Base-by-base conservation (phyloP, 2,329 filamentous ascomycete genomes). In the Hymenoscyphus scutula region DNA sequence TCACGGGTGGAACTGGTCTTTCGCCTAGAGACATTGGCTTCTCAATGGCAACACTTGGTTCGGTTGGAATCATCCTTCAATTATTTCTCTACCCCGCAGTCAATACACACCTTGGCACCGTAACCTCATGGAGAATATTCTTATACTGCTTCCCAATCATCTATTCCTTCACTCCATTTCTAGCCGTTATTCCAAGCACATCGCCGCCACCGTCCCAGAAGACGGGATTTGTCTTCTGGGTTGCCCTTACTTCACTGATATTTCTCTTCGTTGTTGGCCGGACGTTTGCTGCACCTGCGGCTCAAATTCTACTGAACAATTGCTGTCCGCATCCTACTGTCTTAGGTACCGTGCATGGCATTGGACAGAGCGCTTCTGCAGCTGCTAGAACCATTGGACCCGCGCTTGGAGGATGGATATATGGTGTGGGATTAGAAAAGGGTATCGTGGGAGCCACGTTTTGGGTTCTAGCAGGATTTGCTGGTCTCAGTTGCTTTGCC, bases 1-100 rank as follows among this genome's bases (percentile, higher is more conserved):
- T 84, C 1, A 86, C 91, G 5, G 90, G 91, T 30, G 91, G 91
- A 1, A 80, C 95, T 0, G 89, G 89, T n/a, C 82, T 95, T 59
- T 84, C 84, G 0, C 87, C 90, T 0, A 81, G 83, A 1, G 83
- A 84, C 2, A 89, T 95, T 34, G 91, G 91, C n/a, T 77, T 90
- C 53, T 89, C 89, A 4, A 92, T 93, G 78, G 87, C 90, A 2
- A 87, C 90, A 58, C 82, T 95, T 17, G 91, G 91, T 8, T 76
- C 84, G 56, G 86, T 94, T 53, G 91, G 91, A n/a, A 88, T 95
- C 41, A 77, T 81, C 0, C 79, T 95, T 54, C 89, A 92, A 73
- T 81, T 92, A 11, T 78, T 89, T 57, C 76, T 91, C 10, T 94
- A 93, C 72, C 90, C 90, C 1, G 76, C 77, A 32, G 77, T 92